These are phyloP conservation scores for Plantago ovata DNA, from an alignment of 257 asterid species.

Conservation along the genomic window DNA sequence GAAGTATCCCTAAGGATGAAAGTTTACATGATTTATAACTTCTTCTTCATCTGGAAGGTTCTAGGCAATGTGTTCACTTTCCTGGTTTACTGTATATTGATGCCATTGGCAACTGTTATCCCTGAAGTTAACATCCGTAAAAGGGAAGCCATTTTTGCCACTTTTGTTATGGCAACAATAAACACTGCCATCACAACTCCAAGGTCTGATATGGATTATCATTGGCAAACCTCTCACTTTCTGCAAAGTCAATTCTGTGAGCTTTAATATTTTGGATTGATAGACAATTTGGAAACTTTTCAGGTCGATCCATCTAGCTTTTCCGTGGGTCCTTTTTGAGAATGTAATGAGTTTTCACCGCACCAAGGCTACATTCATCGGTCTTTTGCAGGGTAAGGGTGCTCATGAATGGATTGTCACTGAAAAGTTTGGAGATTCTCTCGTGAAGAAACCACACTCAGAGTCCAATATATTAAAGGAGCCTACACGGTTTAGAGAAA, in stretches of 20 bases:
- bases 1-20: conserved; percentile 58
- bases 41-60: conserved; percentile 71
- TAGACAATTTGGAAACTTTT: neutral
- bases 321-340: conserved; percentile 80
- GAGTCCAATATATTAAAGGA: conserved; percentile 22
- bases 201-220: conserved; percentile 31
- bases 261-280: neutral
- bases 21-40: conserved; percentile 64
- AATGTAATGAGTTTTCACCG: conserved; percentile 74
- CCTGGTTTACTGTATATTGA: conserved; percentile 57
- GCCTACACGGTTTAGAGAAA: conserved; percentile 34
- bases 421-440: conserved; percentile 63
- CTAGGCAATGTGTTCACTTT: conserved; percentile 63
- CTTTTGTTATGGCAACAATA: conserved; percentile 46
- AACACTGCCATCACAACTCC: conserved; percentile 69
- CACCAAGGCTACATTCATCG: conserved; percentile 56
- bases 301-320: conserved; percentile 60
- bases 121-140: conserved; percentile 67
- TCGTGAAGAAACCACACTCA: conserved; percentile 33
- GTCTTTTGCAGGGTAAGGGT: conserved; percentile 52
- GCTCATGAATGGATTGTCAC: conserved; percentile 84
- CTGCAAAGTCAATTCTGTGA: neutral
- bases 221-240: neutral
- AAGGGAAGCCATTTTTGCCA: conserved; percentile 61
- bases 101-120: conserved; percentile 57